Conservation (phyloP, 2,329 filamentous ascomycete genomes). For the Ophiostoma fasciatum region DNA sequence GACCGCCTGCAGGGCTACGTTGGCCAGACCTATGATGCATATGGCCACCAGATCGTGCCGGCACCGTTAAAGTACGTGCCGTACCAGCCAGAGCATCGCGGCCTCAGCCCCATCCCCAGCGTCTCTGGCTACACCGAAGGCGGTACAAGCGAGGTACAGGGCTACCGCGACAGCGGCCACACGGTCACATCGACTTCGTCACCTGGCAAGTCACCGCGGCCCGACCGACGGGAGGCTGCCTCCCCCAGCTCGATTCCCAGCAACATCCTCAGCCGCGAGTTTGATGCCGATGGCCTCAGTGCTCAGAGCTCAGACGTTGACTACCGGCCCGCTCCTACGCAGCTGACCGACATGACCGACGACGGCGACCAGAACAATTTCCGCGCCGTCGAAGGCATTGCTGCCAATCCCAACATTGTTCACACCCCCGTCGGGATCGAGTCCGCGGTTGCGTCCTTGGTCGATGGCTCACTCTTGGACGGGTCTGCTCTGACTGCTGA, state of each 20-base stretch:
- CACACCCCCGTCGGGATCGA: conserved; percentile 62
- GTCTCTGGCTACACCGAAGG: conserved; percentile 74
- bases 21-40: conserved; percentile 32
- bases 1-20: conserved; percentile 10
- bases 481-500: conserved; percentile 54
- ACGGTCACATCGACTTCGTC: conserved; percentile 40
- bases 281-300: conserved; percentile 45
- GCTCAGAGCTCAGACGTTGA: conserved; percentile 39
- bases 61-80: conserved; percentile 51
- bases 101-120: conserved; percentile 79
- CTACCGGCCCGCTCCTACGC: conserved; percentile 28
- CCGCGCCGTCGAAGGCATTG: conserved; percentile 56
- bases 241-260: conserved; percentile 43
- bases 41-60: conserved; percentile 46
- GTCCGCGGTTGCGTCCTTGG: conserved; percentile 77
- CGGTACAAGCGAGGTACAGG: conserved; percentile 37
- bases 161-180: conserved; percentile 41
- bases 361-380: conserved; percentile 41
- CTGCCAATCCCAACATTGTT: conserved; percentile 62
- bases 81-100: conserved; percentile 53
- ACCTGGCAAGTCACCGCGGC: conserved; percentile 38
- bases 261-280: conserved; percentile 32
- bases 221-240: conserved; percentile 22
- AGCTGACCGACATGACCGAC: conserved; percentile 29
- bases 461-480: conserved; percentile 56